phyloP scores from a whole-genome alignment of 495 filamentous ascomycete genomes.

The Aspergillus leporis region DNA sequence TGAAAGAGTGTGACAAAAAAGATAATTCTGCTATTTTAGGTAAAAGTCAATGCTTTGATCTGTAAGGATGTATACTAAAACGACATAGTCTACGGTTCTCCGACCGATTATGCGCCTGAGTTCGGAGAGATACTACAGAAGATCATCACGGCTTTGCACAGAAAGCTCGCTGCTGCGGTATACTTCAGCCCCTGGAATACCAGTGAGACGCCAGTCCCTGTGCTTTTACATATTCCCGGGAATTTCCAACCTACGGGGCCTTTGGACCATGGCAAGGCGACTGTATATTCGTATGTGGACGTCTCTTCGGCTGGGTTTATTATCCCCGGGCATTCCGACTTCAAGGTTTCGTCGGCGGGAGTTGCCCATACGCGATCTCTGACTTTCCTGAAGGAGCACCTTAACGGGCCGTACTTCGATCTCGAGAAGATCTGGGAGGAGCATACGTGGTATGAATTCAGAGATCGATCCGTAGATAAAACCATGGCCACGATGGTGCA shows the following conservation, averaged over 20 bases:
- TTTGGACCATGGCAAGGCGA: constrained; percentile 2
- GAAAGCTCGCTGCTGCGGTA: constrained; percentile 15
- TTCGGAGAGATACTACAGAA: constrained; percentile 21
- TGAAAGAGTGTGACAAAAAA: constrained; percentile 22
- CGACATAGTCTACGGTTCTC: constrained; percentile 27
- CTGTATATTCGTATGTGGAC: constrained; percentile 27
- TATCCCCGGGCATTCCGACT: constrained; percentile 34
- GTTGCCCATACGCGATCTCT: constrained; percentile 38
- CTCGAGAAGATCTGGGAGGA: constrained; percentile 62
- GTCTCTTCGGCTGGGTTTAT: constrained; percentile 26
- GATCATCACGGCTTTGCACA: not conserved
- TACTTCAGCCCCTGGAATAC: constrained; percentile 24
- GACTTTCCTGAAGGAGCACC: constrained; percentile 33
- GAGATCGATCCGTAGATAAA: constrained; percentile 38
- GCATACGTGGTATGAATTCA: constrained; percentile 48
- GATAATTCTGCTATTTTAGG: constrained; percentile 24
- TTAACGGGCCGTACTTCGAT: constrained; percentile 51
- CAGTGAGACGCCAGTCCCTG: constrained; percentile 4
- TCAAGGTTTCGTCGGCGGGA: constrained; percentile 30
- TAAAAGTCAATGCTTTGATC: constrained; percentile 3
- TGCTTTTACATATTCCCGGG: constrained; percentile 16
- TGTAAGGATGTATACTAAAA: constrained; percentile 2
- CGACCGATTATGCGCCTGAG: constrained; percentile 22
- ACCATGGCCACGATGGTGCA: constrained; percentile 59
- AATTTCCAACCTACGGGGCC: not conserved